Evolutionary conservation across 2,329 filamentous ascomycete genomes (phyloP).

Genomic region (Mariannaea sp.): DNA sequence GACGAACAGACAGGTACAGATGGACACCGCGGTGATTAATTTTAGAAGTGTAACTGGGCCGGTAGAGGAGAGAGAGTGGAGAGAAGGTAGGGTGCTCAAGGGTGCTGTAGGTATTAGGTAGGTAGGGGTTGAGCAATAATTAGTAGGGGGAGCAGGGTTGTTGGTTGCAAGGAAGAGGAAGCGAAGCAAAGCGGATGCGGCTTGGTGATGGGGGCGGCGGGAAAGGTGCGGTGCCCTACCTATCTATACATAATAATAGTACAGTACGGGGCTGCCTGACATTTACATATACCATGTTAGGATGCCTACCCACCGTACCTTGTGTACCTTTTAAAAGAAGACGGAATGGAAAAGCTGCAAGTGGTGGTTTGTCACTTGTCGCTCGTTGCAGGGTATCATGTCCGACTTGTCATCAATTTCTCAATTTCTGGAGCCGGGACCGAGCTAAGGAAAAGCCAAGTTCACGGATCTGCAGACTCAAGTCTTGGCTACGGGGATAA

Average conservation of each 20-base stretch:
- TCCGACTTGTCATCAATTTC: neutral
- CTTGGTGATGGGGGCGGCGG: too few relatives aligned
- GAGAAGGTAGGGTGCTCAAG: conserved; percentile 10
- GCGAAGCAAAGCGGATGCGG: too few relatives aligned
- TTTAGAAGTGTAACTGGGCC: neutral
- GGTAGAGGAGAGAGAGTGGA: neutral
- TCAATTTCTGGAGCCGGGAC: conserved; percentile 6
- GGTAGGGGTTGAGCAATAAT: conserved; percentile 5
- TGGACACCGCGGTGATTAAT: neutral
- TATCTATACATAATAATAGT: too few relatives aligned
- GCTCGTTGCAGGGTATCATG: conserved; percentile 3
- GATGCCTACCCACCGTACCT: too few relatives aligned
- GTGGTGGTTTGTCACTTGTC: conserved; percentile 4
- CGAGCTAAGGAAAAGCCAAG: conserved; percentile 38
- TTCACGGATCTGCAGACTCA: conserved; percentile 31
- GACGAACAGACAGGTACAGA: too few relatives aligned
- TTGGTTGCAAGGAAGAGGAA: too few relatives aligned
- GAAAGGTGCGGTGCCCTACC: too few relatives aligned
- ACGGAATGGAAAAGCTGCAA: neutral
- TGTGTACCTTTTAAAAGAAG: too few relatives aligned
- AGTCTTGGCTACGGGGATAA: neutral
- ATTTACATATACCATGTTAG: too few relatives aligned
- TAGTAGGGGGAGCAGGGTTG: conserved; percentile 11
- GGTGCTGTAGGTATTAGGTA: conserved; percentile 1
- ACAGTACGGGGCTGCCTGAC: too few relatives aligned